Evolutionary conservation across 2,329 filamentous ascomycete genomes (phyloP), one percentile per base, ranked within the genome.

Genomic region (Cladosporium oxysporum): DNA sequence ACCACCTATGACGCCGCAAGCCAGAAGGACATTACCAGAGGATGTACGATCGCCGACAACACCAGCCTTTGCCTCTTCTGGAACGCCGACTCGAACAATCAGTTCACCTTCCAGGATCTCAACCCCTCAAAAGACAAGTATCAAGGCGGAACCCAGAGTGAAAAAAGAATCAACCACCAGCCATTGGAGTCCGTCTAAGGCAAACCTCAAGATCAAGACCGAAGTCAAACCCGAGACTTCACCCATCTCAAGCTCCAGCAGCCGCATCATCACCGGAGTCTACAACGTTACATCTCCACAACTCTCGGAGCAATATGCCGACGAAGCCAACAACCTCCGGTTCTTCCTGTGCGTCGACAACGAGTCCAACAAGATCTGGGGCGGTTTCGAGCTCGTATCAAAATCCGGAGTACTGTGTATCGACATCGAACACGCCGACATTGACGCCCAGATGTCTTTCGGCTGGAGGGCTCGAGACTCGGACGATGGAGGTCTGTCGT

Each of bases 331-430:
- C 2, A 73, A 78, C 28, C 74, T 80, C 26, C 69, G 69, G 1
- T 69, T 82, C 11, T 73, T 79, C 49, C 72, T 82, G 18, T 80
- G 79, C 1, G 76, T 82, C 37, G 74, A 75, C 60, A 66, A 69
- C 31, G 64, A 69, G 29, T 49, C 73, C 18, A 78, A 78, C 14
- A 72, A 71, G 5, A 77, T 84, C 8, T 85, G 83, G 83, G 82
- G 80, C 0, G 71, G 68, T 0, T 85, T 85, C 68, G 75, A 80
- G 52, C 74, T 83, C 5, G 80, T 79, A 0, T 64, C 79, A 8
- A 75, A 82, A 44, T 66, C 74, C 47, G 81, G 83, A 1, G 71
- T 85, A 3, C 71, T 85, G n/a, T 75, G 76, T 37, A 75, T 84
- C 35, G 33, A 35, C 33, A 60, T 78, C 21, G 62, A 71, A 37